These are phyloP conservation scores for Cantharellus anzutake DNA, from an alignment of 768 basidiomycete species.

Conservation along the genomic window DNA sequence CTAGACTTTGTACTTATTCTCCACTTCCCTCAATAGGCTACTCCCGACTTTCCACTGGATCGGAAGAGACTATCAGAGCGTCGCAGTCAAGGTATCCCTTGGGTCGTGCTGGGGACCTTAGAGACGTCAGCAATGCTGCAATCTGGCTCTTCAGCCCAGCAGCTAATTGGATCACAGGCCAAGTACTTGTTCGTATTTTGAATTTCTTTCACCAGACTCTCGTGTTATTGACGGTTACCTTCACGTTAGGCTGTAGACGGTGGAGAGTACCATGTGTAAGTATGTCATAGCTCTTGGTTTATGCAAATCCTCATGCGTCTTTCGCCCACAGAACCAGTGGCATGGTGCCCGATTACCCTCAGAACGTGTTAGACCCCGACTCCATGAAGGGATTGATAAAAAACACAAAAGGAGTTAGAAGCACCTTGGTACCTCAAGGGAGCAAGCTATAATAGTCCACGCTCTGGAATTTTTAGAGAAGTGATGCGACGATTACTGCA, in stretches of 20 bases:
- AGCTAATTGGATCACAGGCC: conserved; percentile 21
- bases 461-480: too few species aligned
- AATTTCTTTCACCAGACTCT: neutral
- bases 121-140: conserved; percentile 22
- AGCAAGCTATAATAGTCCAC: too few species aligned
- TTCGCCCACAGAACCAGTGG: neutral
- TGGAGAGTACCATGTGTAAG: conserved; percentile 11
- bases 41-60: conserved; percentile 14
- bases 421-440: too few species aligned
- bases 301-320: neutral
- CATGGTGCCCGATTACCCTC: neutral
- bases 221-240: neutral
- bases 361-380: neutral
- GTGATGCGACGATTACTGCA: too few species aligned
- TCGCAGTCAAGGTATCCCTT: conserved; percentile 10
- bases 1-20: conserved; percentile 34
- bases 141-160: conserved; percentile 25
- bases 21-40: conserved; percentile 40
- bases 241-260: conserved; percentile 17
- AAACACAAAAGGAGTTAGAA: neutral
- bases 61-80: conserved; percentile 13
- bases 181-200: conserved; percentile 15
- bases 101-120: conserved; percentile 12
- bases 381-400: neutral
- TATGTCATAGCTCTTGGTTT: neutral